These are phyloP conservation scores for Solanum pennellii DNA, from an alignment of 257 asterid species.

Conservation along the genomic window DNA sequence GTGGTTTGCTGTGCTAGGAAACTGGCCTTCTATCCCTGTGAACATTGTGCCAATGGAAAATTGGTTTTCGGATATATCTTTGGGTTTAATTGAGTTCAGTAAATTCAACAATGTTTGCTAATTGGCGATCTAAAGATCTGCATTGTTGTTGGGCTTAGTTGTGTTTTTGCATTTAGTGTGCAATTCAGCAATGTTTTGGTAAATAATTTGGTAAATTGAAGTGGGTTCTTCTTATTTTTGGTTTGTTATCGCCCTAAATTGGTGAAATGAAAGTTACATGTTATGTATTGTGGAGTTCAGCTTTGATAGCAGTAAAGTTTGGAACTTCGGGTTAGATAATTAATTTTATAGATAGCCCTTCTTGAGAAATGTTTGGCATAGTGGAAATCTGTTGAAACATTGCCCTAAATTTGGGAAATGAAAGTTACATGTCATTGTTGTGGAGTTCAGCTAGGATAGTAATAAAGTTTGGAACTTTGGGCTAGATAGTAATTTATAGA, in stretches of 20 bases:
- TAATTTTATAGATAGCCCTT: not conserved
- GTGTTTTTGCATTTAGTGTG: not conserved
- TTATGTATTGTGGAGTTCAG: not conserved
- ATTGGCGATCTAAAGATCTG: slow-evolving; percentile 15
- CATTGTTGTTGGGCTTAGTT: slow-evolving; percentile 14
- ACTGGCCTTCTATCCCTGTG: not conserved
- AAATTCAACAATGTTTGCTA: not conserved
- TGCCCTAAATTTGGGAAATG: not conserved
- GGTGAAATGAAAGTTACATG: not conserved
- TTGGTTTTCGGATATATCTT: not conserved
- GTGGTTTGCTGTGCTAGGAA: not conserved
- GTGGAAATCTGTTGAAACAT: not conserved
- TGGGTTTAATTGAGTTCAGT: not conserved
- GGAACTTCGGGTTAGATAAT: not conserved
- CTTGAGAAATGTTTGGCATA: not conserved
- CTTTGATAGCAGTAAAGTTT: not conserved
- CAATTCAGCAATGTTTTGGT: not conserved
- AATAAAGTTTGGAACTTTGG: not conserved
- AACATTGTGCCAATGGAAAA: not conserved
- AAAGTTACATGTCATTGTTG: not conserved
- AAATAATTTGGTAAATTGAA: not conserved
- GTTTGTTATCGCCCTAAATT: not conserved
- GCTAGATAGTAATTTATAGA: not conserved
- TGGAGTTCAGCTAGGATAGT: slow-evolving; percentile 4
- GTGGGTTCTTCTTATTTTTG: not conserved